phyloP scores from a whole-genome alignment of 257 asterid genomes.

The Fraxinus quadrangulata region DNA sequence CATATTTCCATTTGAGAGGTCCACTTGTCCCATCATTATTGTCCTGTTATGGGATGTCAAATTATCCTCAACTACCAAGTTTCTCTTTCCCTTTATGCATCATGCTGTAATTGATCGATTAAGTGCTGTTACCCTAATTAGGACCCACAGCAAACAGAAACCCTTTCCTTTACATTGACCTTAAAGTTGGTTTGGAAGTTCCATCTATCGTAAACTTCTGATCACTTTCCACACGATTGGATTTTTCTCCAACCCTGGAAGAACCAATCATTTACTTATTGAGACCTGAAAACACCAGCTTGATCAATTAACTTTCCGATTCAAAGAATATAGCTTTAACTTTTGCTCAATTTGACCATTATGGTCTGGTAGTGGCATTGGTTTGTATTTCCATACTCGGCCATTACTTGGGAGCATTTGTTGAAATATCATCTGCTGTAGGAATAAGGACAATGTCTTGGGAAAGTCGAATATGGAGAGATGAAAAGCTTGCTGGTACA shows the following conservation, averaged over 20 bases:
- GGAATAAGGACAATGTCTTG: neutral
- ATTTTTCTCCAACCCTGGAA: neutral
- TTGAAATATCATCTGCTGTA: neutral
- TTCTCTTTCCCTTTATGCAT: neutral
- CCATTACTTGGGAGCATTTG: neutral
- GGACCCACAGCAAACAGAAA: neutral
- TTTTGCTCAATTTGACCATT: neutral
- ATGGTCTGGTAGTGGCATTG: neutral
- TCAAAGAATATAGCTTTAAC: no score
- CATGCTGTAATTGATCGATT: neutral
- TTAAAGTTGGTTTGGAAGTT: neutral
- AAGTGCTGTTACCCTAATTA: neutral
- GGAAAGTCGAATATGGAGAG: neutral
- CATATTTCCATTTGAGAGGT: neutral
- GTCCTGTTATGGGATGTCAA: neutral
- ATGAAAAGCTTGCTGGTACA: constrained; percentile 1
- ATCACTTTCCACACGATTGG: neutral
- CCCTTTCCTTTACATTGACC: neutral
- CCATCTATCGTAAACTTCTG: neutral
- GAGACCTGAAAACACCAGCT: neutral
- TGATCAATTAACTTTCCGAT: neutral
- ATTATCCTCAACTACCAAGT: neutral
- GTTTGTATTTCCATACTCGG: neutral
- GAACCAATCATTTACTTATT: neutral
- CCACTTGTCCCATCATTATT: neutral